These are phyloP conservation scores for Aureobasidium vineae DNA, from an alignment of 2,329 filamentous ascomycete species.

Conservation along the genomic window DNA sequence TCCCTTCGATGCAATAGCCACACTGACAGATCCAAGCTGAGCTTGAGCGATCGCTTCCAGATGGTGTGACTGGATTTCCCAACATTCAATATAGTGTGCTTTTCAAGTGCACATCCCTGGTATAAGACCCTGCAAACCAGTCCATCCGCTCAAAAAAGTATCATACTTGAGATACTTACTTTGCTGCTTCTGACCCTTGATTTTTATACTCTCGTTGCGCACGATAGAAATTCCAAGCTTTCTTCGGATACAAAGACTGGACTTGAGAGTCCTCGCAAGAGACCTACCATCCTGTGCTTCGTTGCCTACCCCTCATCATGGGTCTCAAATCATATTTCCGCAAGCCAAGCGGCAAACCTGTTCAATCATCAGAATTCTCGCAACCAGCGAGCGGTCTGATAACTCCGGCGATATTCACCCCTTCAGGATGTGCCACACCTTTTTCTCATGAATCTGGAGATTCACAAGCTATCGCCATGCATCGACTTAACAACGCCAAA, in stretches of 20 bases:
- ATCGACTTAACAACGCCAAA: conserved; percentile 52
- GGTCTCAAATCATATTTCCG: not conserved
- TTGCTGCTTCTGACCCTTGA: not conserved
- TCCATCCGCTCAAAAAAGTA: not conserved
- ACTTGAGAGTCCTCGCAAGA: not conserved
- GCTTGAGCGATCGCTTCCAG: not conserved
- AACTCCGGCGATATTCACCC: not conserved
- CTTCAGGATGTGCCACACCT: not conserved
- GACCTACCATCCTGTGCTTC: not conserved
- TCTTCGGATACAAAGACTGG: not conserved
- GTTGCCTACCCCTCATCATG: not conserved
- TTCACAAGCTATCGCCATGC: not conserved
- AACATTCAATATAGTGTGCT: not conserved
- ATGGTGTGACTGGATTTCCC: not conserved
- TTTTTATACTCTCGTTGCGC: no score
- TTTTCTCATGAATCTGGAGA: not conserved
- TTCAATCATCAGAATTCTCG: not conserved
- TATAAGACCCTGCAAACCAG: not conserved
- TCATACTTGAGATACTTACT: not conserved
- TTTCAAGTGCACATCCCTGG: not conserved
- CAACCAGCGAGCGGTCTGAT: not conserved
- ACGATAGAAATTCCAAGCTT: not conserved
- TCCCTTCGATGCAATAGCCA: not conserved
- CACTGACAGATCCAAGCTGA: not conserved
- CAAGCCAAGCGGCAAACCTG: not conserved